Percentiles rank a stretch among this genome's conserved stretches.
phyloP scores from a whole-genome alignment of 2,329 filamentous ascomycete genomes.

The Incumbomyces delicatus region DNA sequence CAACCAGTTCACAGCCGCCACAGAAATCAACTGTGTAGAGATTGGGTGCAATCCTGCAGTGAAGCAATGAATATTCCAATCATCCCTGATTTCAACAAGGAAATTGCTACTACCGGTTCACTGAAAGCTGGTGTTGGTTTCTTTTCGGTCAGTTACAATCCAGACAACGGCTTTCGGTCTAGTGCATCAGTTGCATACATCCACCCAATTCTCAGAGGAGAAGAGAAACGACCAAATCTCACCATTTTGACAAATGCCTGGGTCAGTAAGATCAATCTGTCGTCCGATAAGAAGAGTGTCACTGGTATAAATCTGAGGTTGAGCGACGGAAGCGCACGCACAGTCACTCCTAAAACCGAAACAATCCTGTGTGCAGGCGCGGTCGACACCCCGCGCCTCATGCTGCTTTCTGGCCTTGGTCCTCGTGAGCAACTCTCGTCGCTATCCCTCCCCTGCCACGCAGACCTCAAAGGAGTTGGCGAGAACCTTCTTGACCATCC shows the following conservation, averaged over 20 bases:
- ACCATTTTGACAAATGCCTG: constrained; percentile 80
- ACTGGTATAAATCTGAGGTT: constrained; percentile 64
- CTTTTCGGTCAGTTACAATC: constrained; percentile 86
- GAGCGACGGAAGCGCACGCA: constrained; percentile 47
- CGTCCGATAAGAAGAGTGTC: constrained; percentile 49
- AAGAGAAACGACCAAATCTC: constrained; percentile 73
- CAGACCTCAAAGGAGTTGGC: constrained; percentile 52
- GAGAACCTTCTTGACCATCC: constrained; percentile 58
- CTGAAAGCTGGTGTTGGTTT: constrained; percentile 73
- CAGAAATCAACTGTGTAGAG: constrained; percentile 81
- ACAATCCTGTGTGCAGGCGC: constrained; percentile 73
- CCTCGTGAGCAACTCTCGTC: constrained; percentile 42
- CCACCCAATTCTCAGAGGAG: constrained; percentile 75
- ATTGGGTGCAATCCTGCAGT: constrained; percentile 78
- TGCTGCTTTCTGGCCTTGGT: constrained; percentile 46
- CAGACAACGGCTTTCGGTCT: constrained; percentile 72
- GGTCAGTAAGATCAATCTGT: constrained; percentile 70
- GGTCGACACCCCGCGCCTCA: constrained; percentile 65
- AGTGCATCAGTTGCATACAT: constrained; percentile 87
- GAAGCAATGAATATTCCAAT: constrained; percentile 70
- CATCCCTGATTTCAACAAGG: constrained; percentile 75
- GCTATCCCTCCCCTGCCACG: constrained; percentile 48
- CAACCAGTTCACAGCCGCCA: constrained; percentile 79
- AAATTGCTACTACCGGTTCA: constrained; percentile 64
- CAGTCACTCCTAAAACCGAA: constrained; percentile 56